These are phyloP conservation scores for Aspergillus pseudoviridinutans DNA, from an alignment of 2,329 filamentous ascomycete species.

Conservation along the genomic window DNA sequence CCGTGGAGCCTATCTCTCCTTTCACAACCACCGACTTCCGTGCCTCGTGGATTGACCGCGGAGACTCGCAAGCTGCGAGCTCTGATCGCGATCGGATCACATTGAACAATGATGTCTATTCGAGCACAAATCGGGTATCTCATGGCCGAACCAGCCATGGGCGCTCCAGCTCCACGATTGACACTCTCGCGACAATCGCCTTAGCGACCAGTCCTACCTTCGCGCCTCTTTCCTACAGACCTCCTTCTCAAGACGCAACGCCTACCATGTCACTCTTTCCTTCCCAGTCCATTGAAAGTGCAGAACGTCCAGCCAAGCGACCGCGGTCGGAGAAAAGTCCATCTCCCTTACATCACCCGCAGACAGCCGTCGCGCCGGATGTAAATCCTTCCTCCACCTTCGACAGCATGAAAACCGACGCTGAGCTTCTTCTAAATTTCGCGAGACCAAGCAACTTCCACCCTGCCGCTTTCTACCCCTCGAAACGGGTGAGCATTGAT, in stretches of 20 bases:
- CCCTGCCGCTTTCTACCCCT: constrained; percentile 15
- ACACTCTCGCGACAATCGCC: constrained; percentile 49
- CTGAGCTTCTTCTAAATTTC: constrained; percentile 46
- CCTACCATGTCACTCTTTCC: constrained; percentile 26
- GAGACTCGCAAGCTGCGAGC: constrained; percentile 19
- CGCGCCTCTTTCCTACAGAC: constrained; percentile 30
- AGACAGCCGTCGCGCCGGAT: constrained; percentile 22
- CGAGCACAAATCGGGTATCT: constrained; percentile 17
- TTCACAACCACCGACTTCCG: constrained; percentile 27
- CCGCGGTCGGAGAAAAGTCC: constrained; percentile 56
- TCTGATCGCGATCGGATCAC: constrained; percentile 21
- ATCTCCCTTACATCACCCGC: constrained; percentile 36
- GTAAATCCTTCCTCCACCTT: constrained; percentile 29
- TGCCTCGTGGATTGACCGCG: constrained; percentile 28
- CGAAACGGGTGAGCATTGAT: constrained; percentile 31
- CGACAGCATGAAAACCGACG: constrained; percentile 46
- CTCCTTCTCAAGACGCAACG: constrained; percentile 24
- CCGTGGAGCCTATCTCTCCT: constrained; percentile 45
- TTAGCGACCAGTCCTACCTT: constrained; percentile 47
- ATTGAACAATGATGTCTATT: constrained; percentile 18
- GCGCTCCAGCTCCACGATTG: constrained; percentile 45
- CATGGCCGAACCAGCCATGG: constrained; percentile 37
- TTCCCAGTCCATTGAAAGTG: constrained; percentile 25
- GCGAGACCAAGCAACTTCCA: constrained; percentile 37
- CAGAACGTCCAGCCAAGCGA: constrained; percentile 55